Conservation (phyloP, 106 monocot genomes). For the Alisma plantagoaquatica region DNA sequence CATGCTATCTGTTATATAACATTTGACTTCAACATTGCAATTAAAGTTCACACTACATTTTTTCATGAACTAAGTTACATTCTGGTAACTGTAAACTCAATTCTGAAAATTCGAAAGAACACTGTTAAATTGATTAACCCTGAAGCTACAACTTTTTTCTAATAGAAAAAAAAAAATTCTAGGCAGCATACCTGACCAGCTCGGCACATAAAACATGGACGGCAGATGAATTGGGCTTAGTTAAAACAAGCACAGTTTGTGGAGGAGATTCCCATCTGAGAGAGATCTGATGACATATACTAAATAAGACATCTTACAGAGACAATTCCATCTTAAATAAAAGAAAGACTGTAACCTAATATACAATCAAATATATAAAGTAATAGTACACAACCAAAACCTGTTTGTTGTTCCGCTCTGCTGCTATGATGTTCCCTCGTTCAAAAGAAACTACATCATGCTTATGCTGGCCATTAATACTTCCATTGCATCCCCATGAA, state of each 20-base stretch:
- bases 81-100: too few relatives aligned
- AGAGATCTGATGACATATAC: constrained; percentile 60
- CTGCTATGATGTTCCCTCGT: constrained; percentile 85
- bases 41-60: too few relatives aligned
- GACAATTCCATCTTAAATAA: background rate
- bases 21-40: too few relatives aligned
- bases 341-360: constrained; percentile 5
- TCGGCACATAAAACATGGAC: constrained; percentile 67
- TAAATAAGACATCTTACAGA: background rate
- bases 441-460: constrained; percentile 96
- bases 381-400: constrained; percentile 31
- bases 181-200: constrained; percentile 71
- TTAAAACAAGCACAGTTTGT: constrained; percentile 77
- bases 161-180: too few relatives aligned
- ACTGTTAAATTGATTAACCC: too few relatives aligned
- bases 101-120: too few relatives aligned
- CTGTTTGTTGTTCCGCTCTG: constrained; percentile 88
- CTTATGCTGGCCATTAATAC: constrained; percentile 83
- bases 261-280: constrained; percentile 96
- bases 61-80: too few relatives aligned
- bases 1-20: too few relatives aligned
- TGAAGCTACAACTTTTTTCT: too few relatives aligned
- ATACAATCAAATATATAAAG: background rate
- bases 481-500: constrained; percentile 92
- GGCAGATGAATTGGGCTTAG: constrained; percentile 88